Evolutionary conservation across 2,329 filamentous ascomycete genomes (phyloP), one percentile per base, ranked within the genome.

Genomic region (Calonectria hawksworthii): DNA sequence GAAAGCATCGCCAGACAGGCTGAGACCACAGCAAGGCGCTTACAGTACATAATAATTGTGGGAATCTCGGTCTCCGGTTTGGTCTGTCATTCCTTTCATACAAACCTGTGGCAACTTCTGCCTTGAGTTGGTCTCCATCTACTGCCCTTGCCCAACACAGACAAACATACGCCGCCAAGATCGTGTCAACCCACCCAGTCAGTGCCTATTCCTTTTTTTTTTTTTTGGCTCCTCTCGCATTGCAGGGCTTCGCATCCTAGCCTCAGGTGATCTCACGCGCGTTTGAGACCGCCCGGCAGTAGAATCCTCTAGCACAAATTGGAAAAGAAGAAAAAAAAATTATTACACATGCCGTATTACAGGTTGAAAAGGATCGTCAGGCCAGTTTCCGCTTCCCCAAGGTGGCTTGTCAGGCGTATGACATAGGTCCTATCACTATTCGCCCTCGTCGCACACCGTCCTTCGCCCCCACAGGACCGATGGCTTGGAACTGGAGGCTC

Each of bases 181-280:
- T 44, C 38, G 13, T 65, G 61, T 63, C 21, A 63, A 63, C 56
- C 56, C 64, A 63, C 56, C 36, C 64, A 41, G 30, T 52, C 64
- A 41, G 30, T 52, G n/a, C 47, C 64, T 66, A n/a, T 13, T 56
- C 18, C 30, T 28, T 56, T 10, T 61, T 26, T 63, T 11, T 41
- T 41, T 41, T 26, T 26, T 56, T 4, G n/a, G 9, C 44, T n/a
- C 7, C 14, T 10, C 36, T 21, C 36, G 34, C 65, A 34, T 38
- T 66, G 23, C 65, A 68, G 65, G 65, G 65, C 65, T 68, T 23
- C 23, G 65, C 50, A 68, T 68, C 50, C 47, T 68, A 41, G 34
- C 23, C 65, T 68, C 65, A 68, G 65, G 65, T 68, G 65, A 68
- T 68, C 65, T 56, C 50, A 68, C 32, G 21, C 47, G 18, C 28